Conservation (phyloP, 2,329 filamentous ascomycete species). For the Ilyonectria robusta region DNA sequence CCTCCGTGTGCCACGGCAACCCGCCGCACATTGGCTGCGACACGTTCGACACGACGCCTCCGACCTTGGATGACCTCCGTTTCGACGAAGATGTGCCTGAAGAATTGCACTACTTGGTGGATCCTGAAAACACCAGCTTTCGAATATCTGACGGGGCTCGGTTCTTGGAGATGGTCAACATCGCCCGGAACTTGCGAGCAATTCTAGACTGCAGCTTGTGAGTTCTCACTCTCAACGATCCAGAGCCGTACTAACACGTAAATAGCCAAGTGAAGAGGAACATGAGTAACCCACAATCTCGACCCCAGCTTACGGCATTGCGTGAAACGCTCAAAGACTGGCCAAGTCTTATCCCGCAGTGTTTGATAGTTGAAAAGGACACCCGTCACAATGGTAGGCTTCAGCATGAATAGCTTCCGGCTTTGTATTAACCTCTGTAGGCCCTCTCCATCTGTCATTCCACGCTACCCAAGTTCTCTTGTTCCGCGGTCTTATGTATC, state of each 20-base stretch:
- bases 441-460: constrained; percentile 59
- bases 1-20: constrained; percentile 62
- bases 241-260: constrained; percentile 21
- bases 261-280: constrained; percentile 42
- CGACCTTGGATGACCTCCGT: constrained; percentile 58
- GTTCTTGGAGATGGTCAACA: constrained; percentile 54
- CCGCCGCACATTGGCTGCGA: constrained; percentile 59
- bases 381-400: constrained; percentile 39
- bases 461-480: constrained; percentile 59
- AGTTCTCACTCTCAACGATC: constrained; percentile 26
- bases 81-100: constrained; percentile 59
- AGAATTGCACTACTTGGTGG: constrained; percentile 54
- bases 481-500: constrained; percentile 61
- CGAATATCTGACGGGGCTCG: constrained; percentile 54
- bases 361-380: constrained; percentile 38
- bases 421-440: constrained; percentile 35
- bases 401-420: not conserved
- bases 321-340: constrained; percentile 53
- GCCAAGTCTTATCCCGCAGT: constrained; percentile 54
- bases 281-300: constrained; percentile 39
- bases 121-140: constrained; percentile 50
- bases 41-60: constrained; percentile 57
- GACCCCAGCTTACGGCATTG: constrained; percentile 44
- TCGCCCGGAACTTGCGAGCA: constrained; percentile 50
- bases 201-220: constrained; percentile 55